These are phyloP conservation scores for Fonsecaea multimorphosa DNA, from an alignment of 2,329 filamentous ascomycete genomes.

Conservation along the genomic window DNA sequence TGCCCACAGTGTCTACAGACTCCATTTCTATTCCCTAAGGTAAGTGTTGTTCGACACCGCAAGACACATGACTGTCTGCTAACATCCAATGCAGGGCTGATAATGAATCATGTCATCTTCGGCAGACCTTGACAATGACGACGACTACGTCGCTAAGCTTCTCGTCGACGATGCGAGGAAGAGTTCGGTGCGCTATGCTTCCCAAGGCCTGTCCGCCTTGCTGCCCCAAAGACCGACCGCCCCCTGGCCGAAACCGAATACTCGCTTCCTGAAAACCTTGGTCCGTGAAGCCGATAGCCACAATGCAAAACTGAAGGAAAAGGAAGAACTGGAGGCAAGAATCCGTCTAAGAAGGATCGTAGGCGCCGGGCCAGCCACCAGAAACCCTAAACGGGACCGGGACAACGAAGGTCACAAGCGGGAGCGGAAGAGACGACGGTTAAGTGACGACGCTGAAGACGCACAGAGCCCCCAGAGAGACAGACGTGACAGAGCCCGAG, in stretches of 20 bases:
- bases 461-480: conserved; percentile 33
- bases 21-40: conserved; percentile 17
- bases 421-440: conserved; percentile 39
- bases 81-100: neutral
- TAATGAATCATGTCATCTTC: conserved; percentile 27
- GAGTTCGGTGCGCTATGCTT: conserved; percentile 74
- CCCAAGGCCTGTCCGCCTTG: conserved; percentile 74
- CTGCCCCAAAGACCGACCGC: conserved; percentile 63
- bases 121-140: conserved; percentile 55
- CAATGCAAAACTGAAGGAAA: conserved; percentile 84
- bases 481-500: neutral
- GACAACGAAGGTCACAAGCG: conserved; percentile 15
- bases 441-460: conserved; percentile 40
- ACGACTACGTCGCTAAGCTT: conserved; percentile 81
- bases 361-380: conserved; percentile 48
- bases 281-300: conserved; percentile 87
- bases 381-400: conserved; percentile 36
- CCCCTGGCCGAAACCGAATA: conserved; percentile 85
- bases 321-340: conserved; percentile 79
- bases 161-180: conserved; percentile 79
- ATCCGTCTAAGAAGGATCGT: conserved; percentile 70
- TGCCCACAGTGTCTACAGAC: neutral
- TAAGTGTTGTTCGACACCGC: conserved; percentile 6
- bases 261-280: conserved; percentile 83
- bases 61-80: neutral